Evolutionary conservation across 305 asterid species (phyloP).

Genomic region (Stenogyne calaminthoides): DNA sequence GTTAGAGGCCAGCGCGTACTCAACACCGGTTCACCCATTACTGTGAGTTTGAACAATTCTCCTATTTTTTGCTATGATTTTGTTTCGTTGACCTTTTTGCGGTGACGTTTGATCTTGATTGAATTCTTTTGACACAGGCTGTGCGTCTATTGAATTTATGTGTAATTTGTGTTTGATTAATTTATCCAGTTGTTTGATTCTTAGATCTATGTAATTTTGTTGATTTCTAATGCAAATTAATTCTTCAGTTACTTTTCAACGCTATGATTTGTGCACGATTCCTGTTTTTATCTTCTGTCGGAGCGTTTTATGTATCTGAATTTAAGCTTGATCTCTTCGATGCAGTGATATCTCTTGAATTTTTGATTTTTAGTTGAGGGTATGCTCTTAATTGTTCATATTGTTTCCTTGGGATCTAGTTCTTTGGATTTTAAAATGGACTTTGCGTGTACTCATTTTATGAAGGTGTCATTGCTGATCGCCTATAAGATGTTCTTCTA

Average conservation of each 20-base stretch:
- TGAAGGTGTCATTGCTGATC: not conserved
- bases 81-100: not conserved
- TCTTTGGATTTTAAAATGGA: not conserved
- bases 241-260: not conserved
- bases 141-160: slow-evolving; percentile 15
- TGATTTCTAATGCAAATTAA: slow-evolving; percentile 5
- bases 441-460: not conserved
- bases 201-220: slow-evolving; percentile 26
- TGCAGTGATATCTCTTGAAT: not conserved
- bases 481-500: slow-evolving; percentile 5
- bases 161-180: slow-evolving; percentile 7
- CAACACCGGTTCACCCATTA: slow-evolving; percentile 94
- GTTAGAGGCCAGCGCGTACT: slow-evolving; percentile 93
- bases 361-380: not conserved
- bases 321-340: not conserved
- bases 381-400: not conserved
- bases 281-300: not conserved
- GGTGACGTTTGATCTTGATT: not conserved
- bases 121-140: not conserved
- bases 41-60: slow-evolving; percentile 51
- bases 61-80: slow-evolving; percentile 4
- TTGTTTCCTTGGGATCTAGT: not conserved
- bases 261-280: not conserved
- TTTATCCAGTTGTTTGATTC: slow-evolving; percentile 17
- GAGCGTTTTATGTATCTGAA: slow-evolving; percentile 2